Base-by-base conservation (phyloP, 495 filamentous ascomycete species). In the Entonaema liquescens region DNA sequence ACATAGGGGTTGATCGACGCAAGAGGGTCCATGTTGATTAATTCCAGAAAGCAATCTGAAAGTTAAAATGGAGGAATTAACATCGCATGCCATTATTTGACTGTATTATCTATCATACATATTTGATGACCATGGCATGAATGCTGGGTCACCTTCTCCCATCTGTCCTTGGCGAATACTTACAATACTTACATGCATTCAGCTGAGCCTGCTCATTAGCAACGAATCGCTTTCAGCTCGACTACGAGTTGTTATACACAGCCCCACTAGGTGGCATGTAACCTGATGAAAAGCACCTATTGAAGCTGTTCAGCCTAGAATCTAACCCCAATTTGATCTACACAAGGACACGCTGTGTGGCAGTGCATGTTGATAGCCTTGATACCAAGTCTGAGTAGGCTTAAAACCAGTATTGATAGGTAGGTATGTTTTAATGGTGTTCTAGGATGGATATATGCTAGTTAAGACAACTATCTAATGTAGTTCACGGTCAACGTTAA, bases 1-100 rank as follows among this genome's bases (percentile, higher is more conserved):
- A 62, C 56, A 26, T 70, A 65, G 5, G 68, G 56, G 36, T 70
- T 70, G 56, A 70, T 42, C 1, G 62, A 61, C 7, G 68, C 62
- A 25, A 70, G 62, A 58, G 62, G 68, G 19, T 70, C 62, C 68
- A 65, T 70, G 5, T 55, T 60, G 11, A 42, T n/a, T 25, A 5
- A 7, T 44, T 11, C 7, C 2, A 2, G 17, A 21, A 44, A 17
- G 17, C 8, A 44, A 21, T n/a, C n/a, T 44, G 17, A 44, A 19
- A 17, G 40, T 44, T 44, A 9, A n/a, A 15, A 4, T 38, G 5
- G 36, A 13, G n/a, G n/a, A 4, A 38, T 38, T n/a, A 3, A 38
- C 36, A 38, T 15, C 12, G 36, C 13, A 15, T 38, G 36, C 12
- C 13, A 38, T 38, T 38, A 2, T 38, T 15, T 7, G 36, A 38